These are phyloP conservation scores for Teratosphaeria gauchensis DNA, from an alignment of 2,329 filamentous ascomycete genomes.

Conservation along the genomic window DNA sequence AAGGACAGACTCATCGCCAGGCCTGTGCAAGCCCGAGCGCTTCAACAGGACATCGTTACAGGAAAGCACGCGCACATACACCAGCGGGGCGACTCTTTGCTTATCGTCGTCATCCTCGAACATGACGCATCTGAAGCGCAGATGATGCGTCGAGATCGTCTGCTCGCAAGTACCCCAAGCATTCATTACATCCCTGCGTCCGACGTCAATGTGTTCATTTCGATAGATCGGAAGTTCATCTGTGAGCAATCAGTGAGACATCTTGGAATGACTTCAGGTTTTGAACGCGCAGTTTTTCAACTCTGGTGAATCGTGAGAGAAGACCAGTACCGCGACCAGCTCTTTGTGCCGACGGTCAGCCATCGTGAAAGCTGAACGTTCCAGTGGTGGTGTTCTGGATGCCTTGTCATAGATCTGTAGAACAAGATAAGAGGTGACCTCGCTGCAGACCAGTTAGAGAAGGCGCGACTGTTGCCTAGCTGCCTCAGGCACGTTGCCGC, in stretches of 20 bases:
- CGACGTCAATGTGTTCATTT: slow-evolving; percentile 21
- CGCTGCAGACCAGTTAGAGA: background rate
- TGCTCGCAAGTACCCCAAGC: slow-evolving; percentile 18
- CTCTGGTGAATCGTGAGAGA: background rate
- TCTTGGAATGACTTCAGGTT: background rate
- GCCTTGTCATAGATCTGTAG: background rate
- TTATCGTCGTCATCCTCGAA: slow-evolving; percentile 31
- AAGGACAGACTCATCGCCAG: slow-evolving; percentile 19
- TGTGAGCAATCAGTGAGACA: background rate
- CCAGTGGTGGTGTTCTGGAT: background rate
- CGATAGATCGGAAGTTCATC: background rate
- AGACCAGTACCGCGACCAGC: background rate
- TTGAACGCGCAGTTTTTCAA: background rate
- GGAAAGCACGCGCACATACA: slow-evolving; percentile 40
- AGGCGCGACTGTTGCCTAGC: background rate
- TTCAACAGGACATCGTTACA: slow-evolving; percentile 32
- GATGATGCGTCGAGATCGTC: slow-evolving; percentile 37
- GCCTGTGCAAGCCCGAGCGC: slow-evolving; percentile 19
- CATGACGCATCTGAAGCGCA: slow-evolving; percentile 37
- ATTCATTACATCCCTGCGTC: slow-evolving; percentile 17
- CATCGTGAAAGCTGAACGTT: background rate
- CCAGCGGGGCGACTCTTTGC: slow-evolving; percentile 31
- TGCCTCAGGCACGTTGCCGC: background rate
- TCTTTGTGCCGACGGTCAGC: background rate
- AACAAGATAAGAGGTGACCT: background rate